These are phyloP conservation scores for Malassezia psittaci DNA, from an alignment of 1,284 basidiomycete genomes.

Conservation along the genomic window DNA sequence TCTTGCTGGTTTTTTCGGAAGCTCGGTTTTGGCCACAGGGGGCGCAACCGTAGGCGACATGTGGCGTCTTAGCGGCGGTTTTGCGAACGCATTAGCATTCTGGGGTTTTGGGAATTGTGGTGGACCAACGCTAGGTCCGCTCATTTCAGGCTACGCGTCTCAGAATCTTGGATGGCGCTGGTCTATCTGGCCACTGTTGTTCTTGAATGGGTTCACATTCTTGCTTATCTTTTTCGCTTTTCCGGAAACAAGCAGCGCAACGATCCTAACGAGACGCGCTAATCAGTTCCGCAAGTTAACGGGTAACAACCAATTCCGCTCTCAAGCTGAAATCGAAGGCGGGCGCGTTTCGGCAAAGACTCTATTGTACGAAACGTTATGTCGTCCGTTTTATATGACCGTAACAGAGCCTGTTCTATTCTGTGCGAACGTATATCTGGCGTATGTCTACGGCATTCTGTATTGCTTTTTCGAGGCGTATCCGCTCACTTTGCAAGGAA, in stretches of 20 bases:
- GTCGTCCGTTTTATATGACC: conserved; percentile 21
- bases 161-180: conserved; percentile 43
- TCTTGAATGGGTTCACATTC: conserved; percentile 32
- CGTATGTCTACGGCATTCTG: conserved; percentile 17
- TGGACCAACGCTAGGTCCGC: conserved; percentile 32
- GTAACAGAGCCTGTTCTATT: conserved; percentile 20
- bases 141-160: conserved; percentile 33
- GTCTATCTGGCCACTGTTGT: conserved; percentile 39
- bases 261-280: conserved; percentile 19
- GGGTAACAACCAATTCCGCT: conserved; percentile 2
- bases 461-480: conserved; percentile 21
- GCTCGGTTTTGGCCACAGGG: conserved; percentile 44
- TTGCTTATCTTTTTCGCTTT: conserved; percentile 19
- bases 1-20: conserved; percentile 48
- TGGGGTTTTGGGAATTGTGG: conserved; percentile 10
- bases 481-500: conserved; percentile 15
- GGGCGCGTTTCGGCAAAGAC: neutral
- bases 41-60: conserved; percentile 37
- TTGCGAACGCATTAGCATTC: conserved; percentile 14
- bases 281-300: conserved; percentile 13
- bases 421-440: conserved; percentile 18
- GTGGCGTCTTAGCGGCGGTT: conserved; percentile 9
- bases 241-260: conserved; percentile 19
- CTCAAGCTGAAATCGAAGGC: conserved; percentile 20
- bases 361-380: conserved; percentile 13